These are phyloP conservation scores for Botrytis paeoniae DNA, from an alignment of 2,329 filamentous ascomycete genomes.

Conservation along the genomic window DNA sequence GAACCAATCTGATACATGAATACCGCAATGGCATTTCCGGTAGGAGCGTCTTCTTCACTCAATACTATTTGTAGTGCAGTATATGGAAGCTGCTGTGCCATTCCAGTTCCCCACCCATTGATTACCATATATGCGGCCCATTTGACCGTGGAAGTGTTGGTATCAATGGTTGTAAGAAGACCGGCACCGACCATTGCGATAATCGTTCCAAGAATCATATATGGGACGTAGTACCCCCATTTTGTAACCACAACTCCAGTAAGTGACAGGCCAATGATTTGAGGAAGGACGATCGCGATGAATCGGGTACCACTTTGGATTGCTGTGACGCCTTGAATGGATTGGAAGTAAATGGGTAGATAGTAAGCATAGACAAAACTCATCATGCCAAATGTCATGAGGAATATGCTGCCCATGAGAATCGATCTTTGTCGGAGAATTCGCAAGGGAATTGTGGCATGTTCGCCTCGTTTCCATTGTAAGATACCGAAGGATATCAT, in stretches of 20 bases:
- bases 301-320: neutral
- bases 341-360: constrained; percentile 38
- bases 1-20: constrained; percentile 10
- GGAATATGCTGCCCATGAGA: constrained; percentile 31
- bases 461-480: constrained; percentile 26
- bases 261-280: neutral
- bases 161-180: constrained; percentile 34
- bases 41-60: constrained; percentile 7
- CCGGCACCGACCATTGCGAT: constrained; percentile 18
- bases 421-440: constrained; percentile 40
- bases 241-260: constrained; percentile 7
- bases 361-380: constrained; percentile 35
- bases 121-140: constrained; percentile 53
- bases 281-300: constrained; percentile 6
- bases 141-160: constrained; percentile 43
- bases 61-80: constrained; percentile 49
- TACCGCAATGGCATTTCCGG: constrained; percentile 13
- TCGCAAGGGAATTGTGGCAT: constrained; percentile 39
- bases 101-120: constrained; percentile 45
- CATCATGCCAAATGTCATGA: constrained; percentile 33
- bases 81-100: constrained; percentile 48
- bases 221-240: constrained; percentile 16
- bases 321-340: constrained; percentile 31
- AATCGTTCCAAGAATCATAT: constrained; percentile 35
- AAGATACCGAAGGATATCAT: constrained; percentile 34